phyloP scores from a whole-genome alignment of 257 asterid species.

The Prunella vulgaris region DNA sequence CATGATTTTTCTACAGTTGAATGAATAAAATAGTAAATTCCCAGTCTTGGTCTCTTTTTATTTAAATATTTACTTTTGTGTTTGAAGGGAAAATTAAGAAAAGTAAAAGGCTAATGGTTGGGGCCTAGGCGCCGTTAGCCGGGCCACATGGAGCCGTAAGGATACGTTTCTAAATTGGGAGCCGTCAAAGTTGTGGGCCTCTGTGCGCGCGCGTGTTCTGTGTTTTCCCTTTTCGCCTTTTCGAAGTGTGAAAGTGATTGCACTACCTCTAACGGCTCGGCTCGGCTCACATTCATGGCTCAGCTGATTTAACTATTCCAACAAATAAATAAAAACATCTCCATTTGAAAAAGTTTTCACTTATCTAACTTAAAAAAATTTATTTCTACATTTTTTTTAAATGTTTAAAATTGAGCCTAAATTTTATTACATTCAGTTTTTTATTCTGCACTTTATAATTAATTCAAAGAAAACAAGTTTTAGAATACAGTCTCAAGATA shows the following conservation, averaged over 20 bases:
- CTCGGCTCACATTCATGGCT: conserved; percentile 15
- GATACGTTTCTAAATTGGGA: conserved; percentile 16
- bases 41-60: neutral
- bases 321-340: too few species aligned
- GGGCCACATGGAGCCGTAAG: conserved; percentile 31
- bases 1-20: neutral
- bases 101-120: neutral
- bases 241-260: neutral
- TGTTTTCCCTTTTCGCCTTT: conserved; percentile 9
- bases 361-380: too few species aligned
- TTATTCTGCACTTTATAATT: neutral
- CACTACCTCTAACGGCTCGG: neutral
- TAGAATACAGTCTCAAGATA: too few species aligned
- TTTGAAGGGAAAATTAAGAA: neutral
- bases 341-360: too few species aligned
- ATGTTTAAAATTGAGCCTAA: too few species aligned
- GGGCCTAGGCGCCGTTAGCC: conserved; percentile 39
- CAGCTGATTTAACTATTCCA: neutral
- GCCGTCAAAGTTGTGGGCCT: conserved; percentile 32
- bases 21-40: neutral
- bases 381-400: neutral
- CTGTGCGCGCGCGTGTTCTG: conserved; percentile 27
- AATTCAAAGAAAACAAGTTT: too few species aligned
- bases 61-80: neutral
- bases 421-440: neutral